Percentiles rank a stretch among this genome's conserved stretches.
These are phyloP conservation scores for Mrakia blollopis DNA, from an alignment of 768 basidiomycete genomes.

Conservation along the genomic window DNA sequence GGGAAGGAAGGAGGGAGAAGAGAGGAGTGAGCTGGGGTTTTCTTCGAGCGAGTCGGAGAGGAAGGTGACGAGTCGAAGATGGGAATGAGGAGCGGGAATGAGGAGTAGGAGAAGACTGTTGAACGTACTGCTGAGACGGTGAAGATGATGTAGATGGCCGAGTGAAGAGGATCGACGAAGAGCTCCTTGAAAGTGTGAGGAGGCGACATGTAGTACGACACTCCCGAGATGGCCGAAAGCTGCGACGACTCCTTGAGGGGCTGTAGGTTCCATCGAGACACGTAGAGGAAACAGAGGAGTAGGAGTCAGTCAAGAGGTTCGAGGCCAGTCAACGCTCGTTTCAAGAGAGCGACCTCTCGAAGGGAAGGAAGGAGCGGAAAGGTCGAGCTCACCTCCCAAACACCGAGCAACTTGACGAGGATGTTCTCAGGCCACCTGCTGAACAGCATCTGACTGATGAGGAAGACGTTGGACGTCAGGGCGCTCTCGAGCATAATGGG, in stretches of 20 bases:
- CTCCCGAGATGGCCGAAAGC: slow-evolving; percentile 79
- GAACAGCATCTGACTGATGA: slow-evolving; percentile 92
- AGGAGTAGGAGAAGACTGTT: neutral
- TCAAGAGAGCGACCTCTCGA: neutral
- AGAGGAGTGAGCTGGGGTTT: neutral
- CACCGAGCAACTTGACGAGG: slow-evolving; percentile 80
- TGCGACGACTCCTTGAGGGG: slow-evolving; percentile 92
- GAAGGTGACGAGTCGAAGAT: neutral
- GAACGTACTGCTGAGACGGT: slow-evolving; percentile 63
- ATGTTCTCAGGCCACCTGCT: slow-evolving; percentile 85
- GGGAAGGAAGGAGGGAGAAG: neutral
- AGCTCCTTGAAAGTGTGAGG: slow-evolving; percentile 88
- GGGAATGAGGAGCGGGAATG: neutral
- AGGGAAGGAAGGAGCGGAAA: neutral
- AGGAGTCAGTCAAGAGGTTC: slow-evolving; percentile 46
- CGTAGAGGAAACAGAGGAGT: slow-evolving; percentile 83
- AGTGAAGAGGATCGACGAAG: slow-evolving; percentile 89
- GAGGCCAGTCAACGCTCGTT: neutral
- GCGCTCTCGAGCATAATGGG: slow-evolving; percentile 98
- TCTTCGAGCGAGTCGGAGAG: neutral
- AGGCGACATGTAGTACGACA: slow-evolving; percentile 97
- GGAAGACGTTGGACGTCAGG: slow-evolving; percentile 87
- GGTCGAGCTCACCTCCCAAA: slow-evolving; percentile 83
- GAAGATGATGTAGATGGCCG: slow-evolving; percentile 80
- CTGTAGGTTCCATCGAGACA: slow-evolving; percentile 58